Evolutionary conservation across 2,329 filamentous ascomycete species (phyloP).

Genomic region (Tolypocladium amazonense): DNA sequence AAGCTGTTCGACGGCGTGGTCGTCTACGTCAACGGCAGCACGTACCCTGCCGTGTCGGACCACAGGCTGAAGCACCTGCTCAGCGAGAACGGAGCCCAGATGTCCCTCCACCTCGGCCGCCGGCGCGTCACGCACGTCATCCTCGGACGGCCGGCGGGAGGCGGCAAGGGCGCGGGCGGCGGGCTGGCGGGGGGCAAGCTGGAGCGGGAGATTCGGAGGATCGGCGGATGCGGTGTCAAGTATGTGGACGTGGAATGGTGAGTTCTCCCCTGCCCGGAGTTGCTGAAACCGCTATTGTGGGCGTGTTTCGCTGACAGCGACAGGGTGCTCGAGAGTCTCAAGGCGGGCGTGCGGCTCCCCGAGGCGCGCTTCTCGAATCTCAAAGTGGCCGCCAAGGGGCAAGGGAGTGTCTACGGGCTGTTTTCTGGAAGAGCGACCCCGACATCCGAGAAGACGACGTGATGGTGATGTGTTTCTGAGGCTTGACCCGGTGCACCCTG

Average conservation of each 20-base stretch:
- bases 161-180: slow-evolving; percentile 50
- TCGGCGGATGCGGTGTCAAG: slow-evolving; percentile 60
- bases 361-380: slow-evolving; percentile 62
- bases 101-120: slow-evolving; percentile 61
- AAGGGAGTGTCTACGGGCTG: slow-evolving; percentile 52
- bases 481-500: neutral
- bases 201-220: slow-evolving; percentile 63
- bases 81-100: slow-evolving; percentile 58
- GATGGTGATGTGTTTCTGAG: neutral
- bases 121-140: slow-evolving; percentile 79
- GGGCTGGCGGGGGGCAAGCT: slow-evolving; percentile 69
- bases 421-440: slow-evolving; percentile 11
- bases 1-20: slow-evolving; percentile 60
- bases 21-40: slow-evolving; percentile 83
- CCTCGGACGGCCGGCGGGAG: slow-evolving; percentile 48
- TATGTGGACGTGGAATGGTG: slow-evolving; percentile 77
- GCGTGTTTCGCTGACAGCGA: neutral
- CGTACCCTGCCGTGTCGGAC: slow-evolving; percentile 70
- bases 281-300: neutral
- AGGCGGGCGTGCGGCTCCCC: slow-evolving; percentile 59
- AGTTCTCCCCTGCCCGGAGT: slow-evolving; percentile 11
- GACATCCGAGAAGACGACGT: neutral
- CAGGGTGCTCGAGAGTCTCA: slow-evolving; percentile 77
- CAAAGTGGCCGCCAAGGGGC: slow-evolving; percentile 49
- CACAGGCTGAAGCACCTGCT: slow-evolving; percentile 76